Conservation (phyloP, 2,329 filamentous ascomycete genomes). For the Pseudogymnoascus sp. region DNA sequence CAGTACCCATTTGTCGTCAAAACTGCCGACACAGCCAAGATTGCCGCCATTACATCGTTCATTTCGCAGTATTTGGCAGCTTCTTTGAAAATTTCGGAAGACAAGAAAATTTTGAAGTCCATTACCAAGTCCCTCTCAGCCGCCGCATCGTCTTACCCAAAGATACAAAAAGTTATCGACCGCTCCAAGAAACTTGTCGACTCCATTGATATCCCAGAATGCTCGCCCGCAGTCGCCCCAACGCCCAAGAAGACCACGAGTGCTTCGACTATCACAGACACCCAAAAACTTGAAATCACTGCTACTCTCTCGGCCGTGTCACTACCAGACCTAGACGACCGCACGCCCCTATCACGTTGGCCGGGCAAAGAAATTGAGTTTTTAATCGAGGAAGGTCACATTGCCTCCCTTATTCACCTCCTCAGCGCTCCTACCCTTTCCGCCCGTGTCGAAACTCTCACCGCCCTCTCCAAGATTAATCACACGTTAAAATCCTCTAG, state of each 20-base stretch:
- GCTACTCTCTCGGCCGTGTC: slow-evolving; percentile 1
- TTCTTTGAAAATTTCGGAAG: slow-evolving; percentile 45
- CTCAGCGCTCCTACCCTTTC: slow-evolving; percentile 66
- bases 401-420: slow-evolving; percentile 62
- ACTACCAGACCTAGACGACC: slow-evolving; percentile 34
- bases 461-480: slow-evolving; percentile 58
- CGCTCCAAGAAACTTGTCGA: slow-evolving; percentile 21
- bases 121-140: slow-evolving; percentile 36
- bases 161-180: slow-evolving; percentile 23
- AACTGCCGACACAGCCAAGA: slow-evolving; percentile 35
- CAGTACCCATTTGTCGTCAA: slow-evolving; percentile 65
- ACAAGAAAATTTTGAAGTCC: slow-evolving; percentile 35
- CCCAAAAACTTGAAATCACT: neutral
- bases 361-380: slow-evolving; percentile 68
- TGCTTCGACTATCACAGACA: neutral
- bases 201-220: slow-evolving; percentile 17
- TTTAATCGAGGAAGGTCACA: slow-evolving; percentile 68
- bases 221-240: neutral
- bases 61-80: slow-evolving; percentile 49
- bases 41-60: slow-evolving; percentile 47
- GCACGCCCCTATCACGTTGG: slow-evolving; percentile 54
- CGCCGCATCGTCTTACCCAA: slow-evolving; percentile 31
- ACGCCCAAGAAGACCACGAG: neutral
- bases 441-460: slow-evolving; percentile 70
- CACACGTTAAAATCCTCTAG: slow-evolving; percentile 57